Base-by-base conservation (phyloP, 257 asterid genomes). In the Lavandula angustifolia region DNA sequence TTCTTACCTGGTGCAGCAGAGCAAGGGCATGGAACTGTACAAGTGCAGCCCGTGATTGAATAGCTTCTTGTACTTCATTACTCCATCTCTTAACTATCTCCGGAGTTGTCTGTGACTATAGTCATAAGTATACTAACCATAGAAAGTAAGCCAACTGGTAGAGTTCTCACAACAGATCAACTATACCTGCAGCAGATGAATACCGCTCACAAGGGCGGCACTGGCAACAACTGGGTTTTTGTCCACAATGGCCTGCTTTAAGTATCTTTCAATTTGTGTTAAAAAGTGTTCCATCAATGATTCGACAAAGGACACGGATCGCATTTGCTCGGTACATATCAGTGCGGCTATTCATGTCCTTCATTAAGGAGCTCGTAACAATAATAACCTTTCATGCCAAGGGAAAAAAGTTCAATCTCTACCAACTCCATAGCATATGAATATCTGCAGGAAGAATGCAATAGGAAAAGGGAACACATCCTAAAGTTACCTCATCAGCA, bases 321-420 rank as follows among this genome's bases (percentile, higher is more conserved):
- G 98, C 95, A 76, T 91, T 91, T 65, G 98, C 98, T 54, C 98
- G 78, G 59, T 88, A 91, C 98, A 91, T 91, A 76, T 91, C 98
- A 71, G 95, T 91, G 48, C 95, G 94, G 78, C 98, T 91, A 69
- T 83, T 91, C 98, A 91, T 88, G 85, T 91, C 98, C 84, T 91
- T 91, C 96, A 91, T 91, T 53, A 91, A 80, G 75, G 98, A 91
- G 91, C 98, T 91, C n/a, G 98, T 91, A 66, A 91, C 98, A 14
- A 91, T 91, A 75, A 91, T 91, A 74, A 91, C 98, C 98, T 91
- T 79, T 52, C n/a, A 73, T 51, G 60, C 55, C 77, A 40, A 40
- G 3, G 62, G 60, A 69, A 64, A 75, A 42, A 54, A 53, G 42
- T 57, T 76, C 58, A 79, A 34, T 73, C 37, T 38, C 71, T 32